Evolutionary conservation across 257 asterid genomes (phyloP).

Genomic region (Gardenia jasminoides): DNA sequence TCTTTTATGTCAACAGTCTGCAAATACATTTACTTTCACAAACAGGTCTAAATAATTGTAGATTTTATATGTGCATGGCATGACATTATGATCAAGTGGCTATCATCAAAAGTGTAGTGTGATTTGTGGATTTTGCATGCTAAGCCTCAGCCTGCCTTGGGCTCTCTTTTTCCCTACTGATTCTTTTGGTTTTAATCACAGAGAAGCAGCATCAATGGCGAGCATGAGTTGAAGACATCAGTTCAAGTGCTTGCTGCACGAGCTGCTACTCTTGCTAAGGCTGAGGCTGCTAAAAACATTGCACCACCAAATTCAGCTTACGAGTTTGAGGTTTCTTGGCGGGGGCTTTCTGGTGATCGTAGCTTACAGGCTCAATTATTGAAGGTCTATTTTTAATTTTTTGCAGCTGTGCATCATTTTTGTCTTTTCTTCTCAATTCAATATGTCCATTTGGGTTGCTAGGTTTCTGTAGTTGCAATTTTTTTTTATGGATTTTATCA

Average conservation of each 20-base stretch:
- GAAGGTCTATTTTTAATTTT: constrained; percentile 50
- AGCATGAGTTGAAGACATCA: constrained; percentile 57
- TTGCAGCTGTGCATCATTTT: constrained; percentile 6
- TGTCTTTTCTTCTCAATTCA: constrained; percentile 14
- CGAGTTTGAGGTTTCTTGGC: constrained; percentile 94
- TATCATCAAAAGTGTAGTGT: too few relatives aligned
- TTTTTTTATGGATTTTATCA: background rate
- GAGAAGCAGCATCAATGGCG: constrained; percentile 40
- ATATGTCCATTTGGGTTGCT: background rate
- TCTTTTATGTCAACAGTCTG: too few relatives aligned
- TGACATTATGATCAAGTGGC: too few relatives aligned
- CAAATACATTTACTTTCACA: too few relatives aligned
- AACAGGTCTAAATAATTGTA: too few relatives aligned
- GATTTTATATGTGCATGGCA: too few relatives aligned
- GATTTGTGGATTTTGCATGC: too few relatives aligned
- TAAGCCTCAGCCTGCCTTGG: too few relatives aligned
- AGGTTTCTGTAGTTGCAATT: background rate
- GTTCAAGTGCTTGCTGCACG: constrained; percentile 91
- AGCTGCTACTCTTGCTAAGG: constrained; percentile 76
- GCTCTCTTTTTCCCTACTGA: background rate
- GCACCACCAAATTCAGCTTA: constrained; percentile 82
- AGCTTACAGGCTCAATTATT: constrained; percentile 65
- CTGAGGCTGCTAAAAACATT: constrained; percentile 83
- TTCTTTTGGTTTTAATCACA: constrained; percentile 28
- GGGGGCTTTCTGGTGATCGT: constrained; percentile 77